Base-by-base conservation (phyloP, 1,284 basidiomycete species). In the Agroathelia rolfsii region DNA sequence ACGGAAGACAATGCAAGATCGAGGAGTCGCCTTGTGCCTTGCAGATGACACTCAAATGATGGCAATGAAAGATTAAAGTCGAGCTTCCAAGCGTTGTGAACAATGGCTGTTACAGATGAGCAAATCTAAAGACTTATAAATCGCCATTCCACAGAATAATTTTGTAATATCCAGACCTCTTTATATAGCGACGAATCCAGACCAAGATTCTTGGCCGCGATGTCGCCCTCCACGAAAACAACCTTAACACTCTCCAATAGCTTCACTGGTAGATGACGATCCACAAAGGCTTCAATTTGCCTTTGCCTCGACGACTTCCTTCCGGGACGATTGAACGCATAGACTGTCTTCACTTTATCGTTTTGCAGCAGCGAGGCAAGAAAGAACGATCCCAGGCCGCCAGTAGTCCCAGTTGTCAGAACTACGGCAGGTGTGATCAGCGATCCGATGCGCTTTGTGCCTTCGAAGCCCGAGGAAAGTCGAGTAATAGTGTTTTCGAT, bases 71-170 rank as follows among this genome's bases (percentile, higher is more conserved):
- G 47, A 21, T 52, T 48, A 38, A 55, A 55, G 35, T 53, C 46
- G 8, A 54, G 30, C 24, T 41, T 42, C 51, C 52, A 55, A 3
- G 52, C 52, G 29, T 46, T 48, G 39, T 53, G 51, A 16, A 53
- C 43, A 29, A 54, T 48, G 22, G 41, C 35, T 7, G 43, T 47
- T 13, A 50, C 19, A 17, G 34, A 31, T 6, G 20, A 10, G n/a
- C 39, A 28, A 6, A 46, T 16, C 42, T 44, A 20, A n/a, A n/a
- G n/a, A n/a, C n/a, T n/a, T n/a, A n/a, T n/a, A n/a, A n/a, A n/a
- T n/a, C n/a, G n/a, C n/a, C n/a, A n/a, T n/a, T n/a, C n/a, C n/a
- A n/a, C n/a, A n/a, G n/a, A n/a, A n/a, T n/a, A n/a, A n/a, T n/a
- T n/a, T n/a, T n/a, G n/a, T n/a, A n/a, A n/a, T n/a, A n/a, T n/a